Percentiles rank a stretch among this genome's conserved stretches.
Evolutionary conservation across 2,329 filamentous ascomycete species (phyloP).

Genomic region (Conoideocrella luteorostrata): DNA sequence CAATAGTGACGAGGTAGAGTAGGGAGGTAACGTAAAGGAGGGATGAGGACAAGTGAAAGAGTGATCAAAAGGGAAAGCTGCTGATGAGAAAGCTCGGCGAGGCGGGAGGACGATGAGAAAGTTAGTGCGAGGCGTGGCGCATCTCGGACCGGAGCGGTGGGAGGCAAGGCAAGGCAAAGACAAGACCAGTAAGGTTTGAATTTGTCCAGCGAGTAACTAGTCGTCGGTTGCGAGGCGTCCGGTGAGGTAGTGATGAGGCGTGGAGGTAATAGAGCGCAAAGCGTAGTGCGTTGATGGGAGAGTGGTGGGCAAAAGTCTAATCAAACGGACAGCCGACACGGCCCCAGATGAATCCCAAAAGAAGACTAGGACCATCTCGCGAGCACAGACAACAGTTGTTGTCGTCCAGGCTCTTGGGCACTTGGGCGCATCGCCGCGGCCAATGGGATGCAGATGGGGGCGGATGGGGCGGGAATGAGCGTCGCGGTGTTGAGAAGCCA

Average conservation of each 20-base stretch:
- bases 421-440: too few species aligned
- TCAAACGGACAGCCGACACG: background rate
- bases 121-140: slow-evolving; percentile 8
- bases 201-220: background rate
- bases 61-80: slow-evolving; percentile 8
- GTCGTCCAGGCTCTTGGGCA: too few species aligned
- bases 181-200: too few species aligned
- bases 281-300: too few species aligned
- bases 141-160: slow-evolving; percentile 5
- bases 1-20: background rate
- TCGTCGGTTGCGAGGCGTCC: background rate
- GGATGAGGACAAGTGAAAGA: background rate
- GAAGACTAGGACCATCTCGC: background rate
- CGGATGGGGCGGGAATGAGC: background rate
- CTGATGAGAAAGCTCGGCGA: slow-evolving; percentile 12
- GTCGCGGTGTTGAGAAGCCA: background rate
- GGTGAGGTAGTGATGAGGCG: background rate
- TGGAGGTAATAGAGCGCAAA: background rate
- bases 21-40: background rate
- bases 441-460: background rate
- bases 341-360: too few species aligned
- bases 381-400: too few species aligned
- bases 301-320: background rate
- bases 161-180: background rate
- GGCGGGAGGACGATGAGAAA: slow-evolving; percentile 1